Conservation (phyloP, 305 asterid species). For the Fraxinus sp. region DNA sequence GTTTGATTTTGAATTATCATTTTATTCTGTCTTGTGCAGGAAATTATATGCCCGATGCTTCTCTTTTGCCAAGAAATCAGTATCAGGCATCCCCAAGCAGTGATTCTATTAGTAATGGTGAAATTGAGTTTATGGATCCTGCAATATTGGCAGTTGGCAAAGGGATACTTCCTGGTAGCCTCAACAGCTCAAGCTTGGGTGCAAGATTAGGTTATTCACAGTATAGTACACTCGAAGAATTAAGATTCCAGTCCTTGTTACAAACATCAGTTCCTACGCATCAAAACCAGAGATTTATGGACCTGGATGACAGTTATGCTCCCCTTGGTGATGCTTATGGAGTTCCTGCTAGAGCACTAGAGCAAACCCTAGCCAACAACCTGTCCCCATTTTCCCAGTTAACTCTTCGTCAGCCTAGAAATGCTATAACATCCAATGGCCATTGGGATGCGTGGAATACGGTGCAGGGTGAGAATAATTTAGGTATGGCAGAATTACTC, state of each 20-base stretch:
- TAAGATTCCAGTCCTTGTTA: constrained; percentile 61
- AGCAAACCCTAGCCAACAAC: constrained; percentile 54
- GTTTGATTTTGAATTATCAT: constrained; percentile 3
- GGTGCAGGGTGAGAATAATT: constrained; percentile 50
- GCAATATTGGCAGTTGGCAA: constrained; percentile 96
- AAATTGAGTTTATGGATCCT: constrained; percentile 88
- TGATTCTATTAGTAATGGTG: constrained; percentile 49
- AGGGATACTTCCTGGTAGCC: constrained; percentile 67
- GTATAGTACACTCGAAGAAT: constrained; percentile 53
- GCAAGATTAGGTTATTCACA: constrained; percentile 55
- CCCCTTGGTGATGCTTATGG: constrained; percentile 54
- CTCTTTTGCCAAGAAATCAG: constrained; percentile 53
- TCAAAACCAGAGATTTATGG: constrained; percentile 63
- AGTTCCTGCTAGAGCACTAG: constrained; percentile 60
- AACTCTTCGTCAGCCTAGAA: constrained; percentile 58
- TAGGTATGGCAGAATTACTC: constrained; percentile 64
- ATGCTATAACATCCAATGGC: constrained; percentile 55
- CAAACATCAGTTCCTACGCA: constrained; percentile 66
- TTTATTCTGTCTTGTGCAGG: constrained; percentile 46
- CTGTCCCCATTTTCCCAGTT: constrained; percentile 59
- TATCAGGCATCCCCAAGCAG: constrained; percentile 49
- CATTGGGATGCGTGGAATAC: constrained; percentile 86
- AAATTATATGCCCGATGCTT: constrained; percentile 45
- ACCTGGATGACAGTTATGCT: constrained; percentile 50
- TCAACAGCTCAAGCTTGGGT: constrained; percentile 51